Conservation (phyloP, 805 yeast genomes). For the Ogataea salicorniae region DNA sequence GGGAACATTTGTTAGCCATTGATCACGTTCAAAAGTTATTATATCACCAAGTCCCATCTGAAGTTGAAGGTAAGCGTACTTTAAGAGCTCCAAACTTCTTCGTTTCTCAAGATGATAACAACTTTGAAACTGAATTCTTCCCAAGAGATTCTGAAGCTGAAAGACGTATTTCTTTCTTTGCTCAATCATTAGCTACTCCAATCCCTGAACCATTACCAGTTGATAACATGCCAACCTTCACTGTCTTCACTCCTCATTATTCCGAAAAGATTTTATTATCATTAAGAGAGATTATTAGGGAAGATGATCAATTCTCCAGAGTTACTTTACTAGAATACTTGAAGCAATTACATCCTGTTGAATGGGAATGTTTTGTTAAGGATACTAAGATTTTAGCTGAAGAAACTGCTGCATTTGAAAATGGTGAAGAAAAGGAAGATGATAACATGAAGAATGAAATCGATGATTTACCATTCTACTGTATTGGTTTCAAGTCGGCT, state of each 20-base stretch:
- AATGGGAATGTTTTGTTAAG: constrained; percentile 96
- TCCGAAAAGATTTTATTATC: constrained; percentile 90
- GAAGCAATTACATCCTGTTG: constrained; percentile 92
- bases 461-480: constrained; percentile 89
- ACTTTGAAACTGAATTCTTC: constrained; percentile 94
- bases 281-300: constrained; percentile 93
- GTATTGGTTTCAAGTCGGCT: constrained; percentile 96
- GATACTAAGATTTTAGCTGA: constrained; percentile 95
- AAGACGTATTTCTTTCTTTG: constrained; percentile 98
- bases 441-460: constrained; percentile 70
- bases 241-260: constrained; percentile 95
- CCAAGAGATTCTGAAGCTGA: constrained; percentile 97
- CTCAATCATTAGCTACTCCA: constrained; percentile 97
- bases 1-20: constrained; percentile 96
- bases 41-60: constrained; percentile 98
- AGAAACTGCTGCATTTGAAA: constrained; percentile 80
- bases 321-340: constrained; percentile 90
- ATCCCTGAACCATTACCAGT: constrained; percentile 98
- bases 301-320: constrained; percentile 94
- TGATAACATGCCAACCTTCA: constrained; percentile 99
- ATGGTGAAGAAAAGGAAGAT: constrained; percentile 58
- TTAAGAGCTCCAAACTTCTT: constrained; percentile 98
- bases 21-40: constrained; percentile 97
- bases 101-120: constrained; percentile 93
- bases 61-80: constrained; percentile 96